Evolutionary conservation across 495 filamentous ascomycete species (phyloP).

Genomic region (Paragyromitra xinjiangensis): DNA sequence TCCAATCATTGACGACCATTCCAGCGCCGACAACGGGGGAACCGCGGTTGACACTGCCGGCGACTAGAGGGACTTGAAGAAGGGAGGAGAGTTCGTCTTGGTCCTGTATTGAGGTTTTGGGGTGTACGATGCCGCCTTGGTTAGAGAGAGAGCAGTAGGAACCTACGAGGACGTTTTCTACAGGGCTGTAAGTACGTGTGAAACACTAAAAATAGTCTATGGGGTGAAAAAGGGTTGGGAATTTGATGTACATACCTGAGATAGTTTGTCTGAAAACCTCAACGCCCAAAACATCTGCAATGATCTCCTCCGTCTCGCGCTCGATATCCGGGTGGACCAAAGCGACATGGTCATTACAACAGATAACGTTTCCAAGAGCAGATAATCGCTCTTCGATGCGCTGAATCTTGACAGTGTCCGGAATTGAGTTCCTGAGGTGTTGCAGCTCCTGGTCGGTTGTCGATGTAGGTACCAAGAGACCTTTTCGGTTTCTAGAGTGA

Average conservation of each 20-base stretch:
- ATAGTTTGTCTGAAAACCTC: conserved; percentile 99
- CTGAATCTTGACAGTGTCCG: conserved; percentile 86
- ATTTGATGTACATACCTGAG: conserved; percentile 37
- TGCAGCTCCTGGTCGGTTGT: conserved; percentile 98
- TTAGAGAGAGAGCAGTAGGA: conserved; percentile 96
- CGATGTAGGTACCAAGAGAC: conserved; percentile 91
- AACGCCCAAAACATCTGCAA: conserved; percentile 95
- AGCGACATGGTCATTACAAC: conserved; percentile 94
- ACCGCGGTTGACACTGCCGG: conserved; percentile 90
- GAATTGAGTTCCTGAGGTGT: conserved; percentile 91
- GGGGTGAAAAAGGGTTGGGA: background rate
- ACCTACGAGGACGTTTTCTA: conserved; percentile 94
- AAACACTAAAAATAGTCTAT: background rate
- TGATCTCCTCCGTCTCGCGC: conserved; percentile 93
- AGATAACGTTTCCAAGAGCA: conserved; percentile 96
- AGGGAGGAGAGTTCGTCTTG: conserved; percentile 95
- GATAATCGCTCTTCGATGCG: conserved; percentile 97
- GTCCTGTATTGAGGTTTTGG: conserved; percentile 94
- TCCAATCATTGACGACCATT: conserved; percentile 99
- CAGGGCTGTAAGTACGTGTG: conserved; percentile 49
- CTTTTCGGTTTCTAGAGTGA: conserved; percentile 85
- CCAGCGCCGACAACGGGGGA: conserved; percentile 93
- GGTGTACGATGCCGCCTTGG: conserved; percentile 95
- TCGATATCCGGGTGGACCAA: conserved; percentile 94
- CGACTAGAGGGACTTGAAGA: conserved; percentile 94